These are phyloP conservation scores for Adansonia grandidieri DNA, from an alignment of 441 rosid species.

Conservation along the genomic window DNA sequence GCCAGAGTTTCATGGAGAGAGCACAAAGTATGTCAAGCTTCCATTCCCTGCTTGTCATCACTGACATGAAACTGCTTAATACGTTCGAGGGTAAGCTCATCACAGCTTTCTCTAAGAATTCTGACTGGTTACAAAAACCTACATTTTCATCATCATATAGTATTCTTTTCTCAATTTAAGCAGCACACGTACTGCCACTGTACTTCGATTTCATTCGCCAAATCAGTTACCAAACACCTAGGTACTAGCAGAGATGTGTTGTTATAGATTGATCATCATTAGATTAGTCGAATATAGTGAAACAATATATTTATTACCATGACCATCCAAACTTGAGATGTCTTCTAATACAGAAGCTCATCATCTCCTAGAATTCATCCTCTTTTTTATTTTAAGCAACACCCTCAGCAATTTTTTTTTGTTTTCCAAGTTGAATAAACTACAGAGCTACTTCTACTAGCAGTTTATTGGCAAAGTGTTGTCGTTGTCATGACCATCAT, in stretches of 20 bases:
- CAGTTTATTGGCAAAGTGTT: background rate
- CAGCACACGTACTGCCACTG: background rate
- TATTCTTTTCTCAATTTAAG: too few relatives aligned
- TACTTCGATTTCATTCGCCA: background rate
- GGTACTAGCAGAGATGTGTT: background rate
- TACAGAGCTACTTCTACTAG: background rate
- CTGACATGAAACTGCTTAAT: conserved; percentile 26
- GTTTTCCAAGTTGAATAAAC: background rate
- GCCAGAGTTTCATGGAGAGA: conserved; percentile 25
- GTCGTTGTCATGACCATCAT: background rate
- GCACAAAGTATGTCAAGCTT: conserved; percentile 29
- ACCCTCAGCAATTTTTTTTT: conserved; percentile 26
- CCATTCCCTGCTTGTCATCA: conserved; percentile 25
- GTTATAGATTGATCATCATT: background rate
- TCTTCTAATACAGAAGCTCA: background rate
- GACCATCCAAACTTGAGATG: too few relatives aligned
- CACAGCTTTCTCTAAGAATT: conserved; percentile 19
- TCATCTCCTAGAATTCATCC: background rate
- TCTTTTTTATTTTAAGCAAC: background rate
- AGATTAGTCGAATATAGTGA: conserved; percentile 8
- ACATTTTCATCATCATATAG: background rate
- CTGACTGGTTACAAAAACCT: conserved; percentile 19
- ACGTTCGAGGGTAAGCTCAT: conserved; percentile 20
- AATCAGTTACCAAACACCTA: background rate
- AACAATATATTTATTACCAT: background rate